phyloP scores from a whole-genome alignment of 192 early-diverging fungal species.

The Jimgerdemannia flammicorona region DNA sequence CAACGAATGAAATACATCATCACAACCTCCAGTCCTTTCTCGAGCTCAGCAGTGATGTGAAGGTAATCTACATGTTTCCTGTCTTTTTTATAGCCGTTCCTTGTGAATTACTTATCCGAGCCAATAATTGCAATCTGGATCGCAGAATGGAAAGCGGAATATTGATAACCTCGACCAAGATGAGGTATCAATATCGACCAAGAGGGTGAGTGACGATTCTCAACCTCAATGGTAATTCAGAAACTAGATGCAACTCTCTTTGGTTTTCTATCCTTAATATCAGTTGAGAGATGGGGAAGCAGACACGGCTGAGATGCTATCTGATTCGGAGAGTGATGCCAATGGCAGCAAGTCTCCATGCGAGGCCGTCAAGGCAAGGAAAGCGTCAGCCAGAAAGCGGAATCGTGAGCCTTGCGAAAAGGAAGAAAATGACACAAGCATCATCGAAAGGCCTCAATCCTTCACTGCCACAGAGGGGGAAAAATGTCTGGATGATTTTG shows the following conservation, averaged over 20 bases:
- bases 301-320: no score
- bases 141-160: background rate
- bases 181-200: background rate
- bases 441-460: no score
- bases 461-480: no score
- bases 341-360: no score
- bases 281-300: no score
- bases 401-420: no score
- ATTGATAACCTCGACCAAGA: background rate
- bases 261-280: background rate
- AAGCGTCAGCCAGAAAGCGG: no score
- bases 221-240: background rate
- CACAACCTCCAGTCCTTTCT: background rate
- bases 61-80: background rate
- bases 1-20: background rate
- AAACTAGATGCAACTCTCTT: background rate
- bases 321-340: no score
- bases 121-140: background rate
- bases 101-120: background rate
- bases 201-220: background rate
- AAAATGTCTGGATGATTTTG: no score
- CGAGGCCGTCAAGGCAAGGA: no score
- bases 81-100: background rate
- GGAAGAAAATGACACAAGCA: no score
- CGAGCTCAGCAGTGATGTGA: background rate